phyloP scores from a whole-genome alignment of 1,284 basidiomycete genomes.

The Peniophora sp. region DNA sequence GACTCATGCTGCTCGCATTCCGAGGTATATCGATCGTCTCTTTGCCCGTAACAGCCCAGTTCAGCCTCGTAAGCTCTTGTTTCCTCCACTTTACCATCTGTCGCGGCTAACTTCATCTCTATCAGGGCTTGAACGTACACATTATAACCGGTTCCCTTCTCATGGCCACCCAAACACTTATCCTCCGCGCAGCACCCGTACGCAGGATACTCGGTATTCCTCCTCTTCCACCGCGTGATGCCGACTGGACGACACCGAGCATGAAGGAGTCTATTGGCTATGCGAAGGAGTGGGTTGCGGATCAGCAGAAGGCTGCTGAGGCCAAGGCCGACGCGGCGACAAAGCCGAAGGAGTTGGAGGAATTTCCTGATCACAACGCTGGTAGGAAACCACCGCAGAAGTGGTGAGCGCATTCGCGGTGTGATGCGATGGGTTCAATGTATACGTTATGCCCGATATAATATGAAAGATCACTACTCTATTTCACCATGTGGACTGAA shows the following conservation, averaged over 20 bases:
- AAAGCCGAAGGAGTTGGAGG: too few species aligned
- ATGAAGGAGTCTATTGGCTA: not conserved
- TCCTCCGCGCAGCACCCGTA: constrained; percentile 38
- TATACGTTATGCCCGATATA: too few species aligned
- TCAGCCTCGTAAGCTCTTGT: constrained; percentile 42
- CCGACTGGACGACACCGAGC: not conserved
- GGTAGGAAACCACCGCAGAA: too few species aligned
- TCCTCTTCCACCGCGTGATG: constrained; percentile 20
- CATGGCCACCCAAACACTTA: constrained; percentile 36
- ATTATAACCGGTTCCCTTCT: constrained; percentile 40
- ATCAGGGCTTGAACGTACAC: constrained; percentile 57
- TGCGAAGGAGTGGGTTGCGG: not conserved
- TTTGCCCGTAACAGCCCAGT: constrained; percentile 52
- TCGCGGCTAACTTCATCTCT: constrained; percentile 2
- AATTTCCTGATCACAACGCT: too few species aligned
- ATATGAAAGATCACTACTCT: too few species aligned
- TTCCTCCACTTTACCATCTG: constrained; percentile 8
- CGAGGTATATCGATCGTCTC: constrained; percentile 52
- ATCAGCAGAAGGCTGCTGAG: not conserved
- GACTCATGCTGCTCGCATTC: constrained; percentile 70
- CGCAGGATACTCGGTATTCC: constrained; percentile 43
- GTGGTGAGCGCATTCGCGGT: too few species aligned
- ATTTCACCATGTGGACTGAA: too few species aligned
- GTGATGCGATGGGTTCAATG: too few species aligned
- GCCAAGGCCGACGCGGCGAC: not conserved